Evolutionary conservation across 352 stramenopile genomes (phyloP).

Genomic region (Blastocystis hominis): DNA sequence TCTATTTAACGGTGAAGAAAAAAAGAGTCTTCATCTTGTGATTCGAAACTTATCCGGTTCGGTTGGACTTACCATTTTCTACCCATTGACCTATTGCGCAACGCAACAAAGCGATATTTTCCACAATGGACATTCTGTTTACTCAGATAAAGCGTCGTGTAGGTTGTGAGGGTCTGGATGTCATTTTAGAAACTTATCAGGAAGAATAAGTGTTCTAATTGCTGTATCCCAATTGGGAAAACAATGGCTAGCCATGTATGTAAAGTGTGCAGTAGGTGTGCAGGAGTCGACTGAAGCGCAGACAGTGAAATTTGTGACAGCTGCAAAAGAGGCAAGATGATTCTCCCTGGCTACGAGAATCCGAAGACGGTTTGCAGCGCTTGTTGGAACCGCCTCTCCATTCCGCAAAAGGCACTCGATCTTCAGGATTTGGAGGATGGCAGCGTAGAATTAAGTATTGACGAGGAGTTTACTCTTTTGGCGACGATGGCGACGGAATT

Average conservation of each 20-base stretch:
- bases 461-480: not conserved
- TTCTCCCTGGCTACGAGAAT: constrained; percentile 28
- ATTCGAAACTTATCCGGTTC: not conserved
- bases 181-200: constrained; percentile 29
- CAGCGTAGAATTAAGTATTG: not conserved
- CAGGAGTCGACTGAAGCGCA: not conserved
- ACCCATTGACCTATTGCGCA: not conserved
- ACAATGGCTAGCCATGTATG: not conserved
- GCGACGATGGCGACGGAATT: constrained; percentile 11
- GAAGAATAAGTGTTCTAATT: not conserved
- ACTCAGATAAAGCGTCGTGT: not conserved
- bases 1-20: not conserved
- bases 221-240: not conserved
- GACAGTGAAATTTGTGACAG: constrained; percentile 49
- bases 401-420: not conserved
- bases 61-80: not conserved
- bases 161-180: not conserved
- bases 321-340: constrained; percentile 46
- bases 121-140: constrained; percentile 13
- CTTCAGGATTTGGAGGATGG: not conserved
- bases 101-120: not conserved
- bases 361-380: constrained; percentile 14
- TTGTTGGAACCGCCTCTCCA: not conserved
- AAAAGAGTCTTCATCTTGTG: not conserved
- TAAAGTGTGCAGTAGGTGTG: constrained; percentile 44